Evolutionary conservation across 331 rosid species (phyloP).

Genomic region (Dryas integrifolia): DNA sequence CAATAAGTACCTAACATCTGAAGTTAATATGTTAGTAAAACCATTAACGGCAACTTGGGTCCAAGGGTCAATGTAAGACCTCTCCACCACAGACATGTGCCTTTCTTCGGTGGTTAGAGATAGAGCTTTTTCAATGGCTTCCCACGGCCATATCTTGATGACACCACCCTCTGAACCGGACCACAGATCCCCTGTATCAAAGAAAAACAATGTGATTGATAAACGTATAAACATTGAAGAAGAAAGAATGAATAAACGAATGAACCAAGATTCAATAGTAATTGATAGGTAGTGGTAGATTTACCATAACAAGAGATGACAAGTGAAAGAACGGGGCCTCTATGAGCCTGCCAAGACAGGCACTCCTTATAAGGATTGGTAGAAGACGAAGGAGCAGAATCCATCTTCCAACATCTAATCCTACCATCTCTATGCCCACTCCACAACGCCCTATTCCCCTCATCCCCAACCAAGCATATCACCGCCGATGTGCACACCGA

Average conservation of each 20-base stretch:
- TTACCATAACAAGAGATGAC: conserved; percentile 67
- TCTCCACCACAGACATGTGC: conserved; percentile 66
- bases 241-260: conserved; percentile 16
- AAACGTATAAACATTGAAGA: background rate
- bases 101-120: conserved; percentile 59
- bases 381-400: background rate
- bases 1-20: conserved; percentile 70
- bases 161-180: conserved; percentile 92
- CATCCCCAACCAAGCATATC: conserved; percentile 74
- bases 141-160: conserved; percentile 91
- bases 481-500: conserved; percentile 60
- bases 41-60: conserved; percentile 64
- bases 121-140: conserved; percentile 71
- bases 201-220: background rate
- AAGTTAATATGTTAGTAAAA: conserved; percentile 56
- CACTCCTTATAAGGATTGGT: conserved; percentile 42
- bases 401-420: conserved; percentile 80
- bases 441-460: conserved; percentile 65
- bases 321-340: conserved; percentile 86
- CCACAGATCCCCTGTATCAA: conserved; percentile 78
- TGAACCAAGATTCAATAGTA: background rate
- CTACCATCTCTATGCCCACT: conserved; percentile 90
- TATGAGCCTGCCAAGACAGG: conserved; percentile 89
- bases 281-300: background rate
- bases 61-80: conserved; percentile 91